These are phyloP conservation scores for Ogataea henricii DNA, from an alignment of 805 yeast genomes.

Conservation along the genomic window DNA sequence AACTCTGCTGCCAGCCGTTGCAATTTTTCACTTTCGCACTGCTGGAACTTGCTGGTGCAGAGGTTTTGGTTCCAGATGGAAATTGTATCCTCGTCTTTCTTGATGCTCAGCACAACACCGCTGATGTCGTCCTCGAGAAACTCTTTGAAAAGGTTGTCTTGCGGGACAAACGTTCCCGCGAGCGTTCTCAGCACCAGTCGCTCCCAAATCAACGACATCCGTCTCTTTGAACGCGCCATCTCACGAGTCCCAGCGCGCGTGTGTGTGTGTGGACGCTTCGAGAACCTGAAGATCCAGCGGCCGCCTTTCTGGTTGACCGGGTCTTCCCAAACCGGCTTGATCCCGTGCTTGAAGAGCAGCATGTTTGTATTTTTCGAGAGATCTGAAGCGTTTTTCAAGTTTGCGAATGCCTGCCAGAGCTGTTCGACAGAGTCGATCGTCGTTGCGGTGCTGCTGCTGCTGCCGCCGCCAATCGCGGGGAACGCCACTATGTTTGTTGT, in stretches of 20 bases:
- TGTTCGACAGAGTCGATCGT: conserved; percentile 53
- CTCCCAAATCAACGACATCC: conserved; percentile 53
- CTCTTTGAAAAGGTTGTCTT: conserved; percentile 39
- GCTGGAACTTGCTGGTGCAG: conserved; percentile 34
- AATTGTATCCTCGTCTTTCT: conserved; percentile 60
- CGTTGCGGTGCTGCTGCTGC: conserved; percentile 17
- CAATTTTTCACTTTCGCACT: conserved; percentile 14
- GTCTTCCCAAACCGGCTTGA: conserved; percentile 71
- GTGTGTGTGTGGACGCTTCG: conserved; percentile 22
- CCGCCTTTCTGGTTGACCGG: conserved; percentile 62
- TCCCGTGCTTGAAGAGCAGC: conserved; percentile 58
- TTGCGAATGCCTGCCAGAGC: conserved; percentile 48
- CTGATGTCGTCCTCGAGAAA: conserved; percentile 51
- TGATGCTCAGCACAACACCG: conserved; percentile 60
- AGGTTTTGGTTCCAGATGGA: conserved; percentile 63
- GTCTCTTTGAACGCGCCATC: conserved; percentile 14
- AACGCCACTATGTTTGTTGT: conserved; percentile 47
- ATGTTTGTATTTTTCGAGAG: conserved; percentile 52
- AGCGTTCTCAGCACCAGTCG: conserved; percentile 52
- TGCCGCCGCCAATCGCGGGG: conserved; percentile 28
- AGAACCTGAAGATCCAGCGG: conserved; percentile 58
- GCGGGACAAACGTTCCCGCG: conserved; percentile 51
- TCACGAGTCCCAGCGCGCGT: background rate
- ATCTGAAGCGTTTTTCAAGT: conserved; percentile 41
- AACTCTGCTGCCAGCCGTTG: conserved; percentile 10